Conservation (phyloP, 257 asterid species). For the Misopates orontium region DNA sequence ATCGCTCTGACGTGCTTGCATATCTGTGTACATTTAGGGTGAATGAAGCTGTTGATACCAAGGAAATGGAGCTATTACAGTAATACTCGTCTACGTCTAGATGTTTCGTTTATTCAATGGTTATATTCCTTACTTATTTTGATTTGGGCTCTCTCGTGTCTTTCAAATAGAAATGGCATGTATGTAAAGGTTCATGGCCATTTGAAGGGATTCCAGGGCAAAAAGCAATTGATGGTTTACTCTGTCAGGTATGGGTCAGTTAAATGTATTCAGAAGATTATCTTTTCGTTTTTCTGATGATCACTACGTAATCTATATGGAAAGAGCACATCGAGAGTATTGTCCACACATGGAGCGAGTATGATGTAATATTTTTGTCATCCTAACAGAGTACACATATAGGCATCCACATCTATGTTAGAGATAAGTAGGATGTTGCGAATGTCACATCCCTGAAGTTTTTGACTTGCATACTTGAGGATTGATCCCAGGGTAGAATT, state of each 20-base stretch:
- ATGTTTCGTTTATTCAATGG: constrained; percentile 4
- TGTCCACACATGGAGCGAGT: background rate
- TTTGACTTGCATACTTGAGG: background rate
- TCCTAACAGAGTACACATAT: background rate
- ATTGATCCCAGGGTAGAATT: no score
- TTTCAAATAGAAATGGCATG: constrained; percentile 65
- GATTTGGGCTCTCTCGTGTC: constrained; percentile 20
- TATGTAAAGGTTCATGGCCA: constrained; percentile 87
- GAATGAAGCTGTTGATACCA: constrained; percentile 61
- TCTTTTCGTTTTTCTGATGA: constrained; percentile 14
- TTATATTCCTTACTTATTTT: constrained; percentile 12
- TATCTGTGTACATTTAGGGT: constrained; percentile 48
- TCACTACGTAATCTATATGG: constrained; percentile 5
- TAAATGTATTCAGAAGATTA: background rate
- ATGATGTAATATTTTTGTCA: background rate
- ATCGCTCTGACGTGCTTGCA: background rate
- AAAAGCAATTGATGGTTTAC: constrained; percentile 67
- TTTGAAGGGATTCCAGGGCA: constrained; percentile 87
- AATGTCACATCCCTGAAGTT: background rate
- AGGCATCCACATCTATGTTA: background rate
- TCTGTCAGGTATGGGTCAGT: constrained; percentile 60
- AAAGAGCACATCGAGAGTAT: background rate
- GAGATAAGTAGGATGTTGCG: background rate
- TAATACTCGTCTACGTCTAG: constrained; percentile 38
- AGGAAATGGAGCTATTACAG: constrained; percentile 70